A percentile compares a stretch with the other conserved stretches of the same genome.
phyloP scores from a whole-genome alignment of 129 eudicot species.

The Calendula officinalis region DNA sequence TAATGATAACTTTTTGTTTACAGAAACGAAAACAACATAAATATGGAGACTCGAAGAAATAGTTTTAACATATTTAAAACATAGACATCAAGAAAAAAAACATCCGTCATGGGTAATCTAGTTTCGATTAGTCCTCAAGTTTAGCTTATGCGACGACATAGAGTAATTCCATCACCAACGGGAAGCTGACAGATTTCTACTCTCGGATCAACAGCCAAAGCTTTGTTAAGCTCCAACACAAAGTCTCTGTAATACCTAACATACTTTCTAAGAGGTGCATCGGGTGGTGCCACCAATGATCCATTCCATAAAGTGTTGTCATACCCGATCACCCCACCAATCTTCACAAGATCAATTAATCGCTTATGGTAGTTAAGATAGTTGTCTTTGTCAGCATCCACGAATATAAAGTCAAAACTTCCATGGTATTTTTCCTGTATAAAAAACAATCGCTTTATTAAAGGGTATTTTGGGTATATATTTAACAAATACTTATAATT shows the following conservation, averaged over 20 bases:
- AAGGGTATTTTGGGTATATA: neutral
- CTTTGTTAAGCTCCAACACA: slow-evolving; percentile 42
- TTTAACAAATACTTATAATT: too few species aligned
- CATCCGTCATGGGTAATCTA: slow-evolving; percentile 3
- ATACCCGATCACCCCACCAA: slow-evolving; percentile 38
- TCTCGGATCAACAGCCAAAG: slow-evolving; percentile 48
- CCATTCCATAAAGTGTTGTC: slow-evolving; percentile 45
- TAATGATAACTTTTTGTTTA: too few species aligned
- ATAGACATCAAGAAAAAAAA: slow-evolving; percentile 3
- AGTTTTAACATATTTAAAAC: neutral
- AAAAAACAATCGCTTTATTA: neutral
- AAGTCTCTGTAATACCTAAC: slow-evolving; percentile 50
- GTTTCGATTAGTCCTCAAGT: neutral
- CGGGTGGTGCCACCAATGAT: slow-evolving; percentile 42
- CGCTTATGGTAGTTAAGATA: slow-evolving; percentile 41
- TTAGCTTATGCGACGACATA: slow-evolving; percentile 48
- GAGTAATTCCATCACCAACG: slow-evolving; percentile 55
- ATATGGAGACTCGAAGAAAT: neutral
- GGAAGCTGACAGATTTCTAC: slow-evolving; percentile 53
- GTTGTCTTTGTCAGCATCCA: slow-evolving; percentile 58
- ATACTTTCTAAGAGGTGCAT: slow-evolving; percentile 49
- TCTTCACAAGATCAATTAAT: slow-evolving; percentile 35
- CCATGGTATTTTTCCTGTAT: slow-evolving; percentile 44
- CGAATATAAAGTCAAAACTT: slow-evolving; percentile 49
- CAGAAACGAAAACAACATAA: neutral